phyloP scores from a whole-genome alignment of 768 basidiomycete genomes.

The Phallus indusiatus region DNA sequence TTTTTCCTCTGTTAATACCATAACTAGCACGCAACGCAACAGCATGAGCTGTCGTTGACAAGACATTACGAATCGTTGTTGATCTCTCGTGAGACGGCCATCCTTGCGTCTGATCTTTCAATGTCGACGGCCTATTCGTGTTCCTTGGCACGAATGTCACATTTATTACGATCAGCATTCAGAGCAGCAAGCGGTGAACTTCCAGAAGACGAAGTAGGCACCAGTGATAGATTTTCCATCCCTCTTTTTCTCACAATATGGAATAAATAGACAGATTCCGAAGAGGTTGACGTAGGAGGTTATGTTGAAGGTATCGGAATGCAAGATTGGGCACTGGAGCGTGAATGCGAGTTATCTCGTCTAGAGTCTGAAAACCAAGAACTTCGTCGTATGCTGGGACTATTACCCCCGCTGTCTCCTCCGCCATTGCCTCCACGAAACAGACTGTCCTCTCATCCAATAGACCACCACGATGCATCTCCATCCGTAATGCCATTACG shows the following conservation, averaged over 20 bases:
- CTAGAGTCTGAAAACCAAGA: constrained; percentile 84
- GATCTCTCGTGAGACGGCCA: constrained; percentile 63
- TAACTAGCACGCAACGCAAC: constrained; percentile 79
- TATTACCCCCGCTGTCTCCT: constrained; percentile 15
- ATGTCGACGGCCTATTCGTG: constrained; percentile 57
- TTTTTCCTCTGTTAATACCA: constrained; percentile 1
- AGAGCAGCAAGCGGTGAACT: constrained; percentile 60
- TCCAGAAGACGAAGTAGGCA: constrained; percentile 5
- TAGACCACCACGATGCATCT: background rate
- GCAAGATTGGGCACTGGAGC: constrained; percentile 74
- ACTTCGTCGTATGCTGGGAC: constrained; percentile 60
- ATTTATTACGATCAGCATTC: constrained; percentile 58
- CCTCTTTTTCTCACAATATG: background rate
- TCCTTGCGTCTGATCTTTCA: constrained; percentile 45
- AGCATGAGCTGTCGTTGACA: constrained; percentile 81
- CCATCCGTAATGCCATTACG: background rate
- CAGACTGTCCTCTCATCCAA: background rate
- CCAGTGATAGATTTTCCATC: background rate
- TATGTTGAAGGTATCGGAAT: constrained; percentile 9
- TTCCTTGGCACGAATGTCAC: constrained; percentile 61
- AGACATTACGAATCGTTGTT: constrained; percentile 86
- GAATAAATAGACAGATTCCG: constrained; percentile 16
- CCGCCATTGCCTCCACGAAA: background rate
- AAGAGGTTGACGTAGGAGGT: background rate
- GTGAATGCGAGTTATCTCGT: constrained; percentile 84